These are phyloP conservation scores for Hypomontagnella monticulosa DNA, from an alignment of 495 filamentous ascomycete genomes.

Conservation along the genomic window DNA sequence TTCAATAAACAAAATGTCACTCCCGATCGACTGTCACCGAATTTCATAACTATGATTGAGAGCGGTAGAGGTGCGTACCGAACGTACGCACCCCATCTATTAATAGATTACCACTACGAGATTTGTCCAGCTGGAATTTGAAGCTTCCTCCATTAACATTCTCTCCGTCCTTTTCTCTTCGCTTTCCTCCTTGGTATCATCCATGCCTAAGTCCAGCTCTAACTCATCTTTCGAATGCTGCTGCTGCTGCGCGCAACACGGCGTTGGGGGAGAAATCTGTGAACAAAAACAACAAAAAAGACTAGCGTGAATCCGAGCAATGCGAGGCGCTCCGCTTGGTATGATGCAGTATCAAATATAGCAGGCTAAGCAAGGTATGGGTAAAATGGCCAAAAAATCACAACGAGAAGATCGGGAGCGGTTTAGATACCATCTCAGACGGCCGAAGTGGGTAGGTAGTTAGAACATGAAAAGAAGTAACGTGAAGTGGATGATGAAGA, in stretches of 20 bases:
- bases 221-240: conserved; percentile 6
- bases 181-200: conserved; percentile 32
- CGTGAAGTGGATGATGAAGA: conserved; percentile 2
- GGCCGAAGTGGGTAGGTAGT: not conserved
- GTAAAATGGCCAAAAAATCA: conserved; percentile 9
- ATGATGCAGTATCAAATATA: conserved; percentile 24
- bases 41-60: not conserved
- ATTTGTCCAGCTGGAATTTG: not conserved
- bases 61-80: conserved; percentile 7
- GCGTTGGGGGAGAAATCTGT: not conserved
- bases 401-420: conserved; percentile 10
- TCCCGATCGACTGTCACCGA: too few species aligned
- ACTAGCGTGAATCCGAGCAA: conserved; percentile 1
- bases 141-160: conserved; percentile 19
- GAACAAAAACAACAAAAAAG: conserved; percentile 21
- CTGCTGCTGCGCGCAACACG: conserved; percentile 17
- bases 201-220: conserved; percentile 19
- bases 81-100: conserved; percentile 29
- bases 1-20: too few species aligned
- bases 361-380: conserved; percentile 9
- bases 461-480: too few species aligned
- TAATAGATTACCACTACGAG: conserved; percentile 30
- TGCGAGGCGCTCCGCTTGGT: conserved; percentile 2
- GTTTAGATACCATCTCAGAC: conserved; percentile 2
- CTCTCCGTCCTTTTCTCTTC: conserved; percentile 1